Conservation (phyloP, 2,329 filamentous ascomycete genomes). For the Aspergillus persii region DNA sequence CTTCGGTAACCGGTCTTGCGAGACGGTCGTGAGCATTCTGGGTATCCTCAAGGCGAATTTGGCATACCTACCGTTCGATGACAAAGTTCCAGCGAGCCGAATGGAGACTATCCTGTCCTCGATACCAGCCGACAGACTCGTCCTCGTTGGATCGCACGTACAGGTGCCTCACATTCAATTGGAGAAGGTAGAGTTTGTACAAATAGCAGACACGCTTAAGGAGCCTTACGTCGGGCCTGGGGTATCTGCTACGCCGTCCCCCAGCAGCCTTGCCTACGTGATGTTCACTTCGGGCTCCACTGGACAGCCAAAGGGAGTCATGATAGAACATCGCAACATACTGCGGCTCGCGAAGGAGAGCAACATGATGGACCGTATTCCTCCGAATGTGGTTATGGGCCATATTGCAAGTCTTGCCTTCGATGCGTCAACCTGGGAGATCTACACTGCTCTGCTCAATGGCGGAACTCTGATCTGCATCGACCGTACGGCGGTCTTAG, state of each 20-base stretch:
- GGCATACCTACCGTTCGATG: conserved; percentile 5
- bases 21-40: not conserved
- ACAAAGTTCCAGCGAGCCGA: not conserved
- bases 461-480: conserved; percentile 1
- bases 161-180: not conserved
- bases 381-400: not conserved
- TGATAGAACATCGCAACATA: conserved; percentile 1
- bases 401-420: not conserved
- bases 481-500: not conserved
- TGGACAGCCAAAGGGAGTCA: conserved; percentile 3
- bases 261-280: not conserved
- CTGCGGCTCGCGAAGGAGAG: not conserved
- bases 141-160: not conserved
- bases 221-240: no score
- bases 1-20: not conserved
- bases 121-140: not conserved
- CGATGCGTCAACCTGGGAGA: conserved; percentile 1
- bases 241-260: no score
- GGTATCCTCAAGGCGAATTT: conserved; percentile 3
- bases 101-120: not conserved
- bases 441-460: not conserved
- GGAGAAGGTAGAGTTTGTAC: no score
- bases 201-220: not conserved
- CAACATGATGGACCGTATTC: not conserved
- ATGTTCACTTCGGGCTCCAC: conserved; percentile 6